Evolutionary conservation across 23 red algal species (phyloP).

Genomic region (Gracilaria domingensis): DNA sequence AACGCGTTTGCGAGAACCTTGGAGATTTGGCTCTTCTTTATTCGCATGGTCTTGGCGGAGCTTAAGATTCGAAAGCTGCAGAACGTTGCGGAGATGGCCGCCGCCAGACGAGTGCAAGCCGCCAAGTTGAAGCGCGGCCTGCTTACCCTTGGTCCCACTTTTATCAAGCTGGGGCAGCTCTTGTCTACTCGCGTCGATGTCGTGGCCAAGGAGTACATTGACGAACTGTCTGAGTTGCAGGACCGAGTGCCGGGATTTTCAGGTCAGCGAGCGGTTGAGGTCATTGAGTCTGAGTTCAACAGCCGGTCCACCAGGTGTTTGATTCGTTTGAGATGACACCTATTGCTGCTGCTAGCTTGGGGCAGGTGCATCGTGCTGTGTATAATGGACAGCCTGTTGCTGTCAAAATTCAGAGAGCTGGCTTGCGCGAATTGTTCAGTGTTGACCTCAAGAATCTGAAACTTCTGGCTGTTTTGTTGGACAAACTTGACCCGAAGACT

Average conservation of each 20-base stretch:
- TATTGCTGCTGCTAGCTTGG: slow-evolving; percentile 96
- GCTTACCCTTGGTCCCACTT: slow-evolving; percentile 88
- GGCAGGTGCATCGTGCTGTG: slow-evolving; percentile 95
- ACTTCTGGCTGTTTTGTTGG: slow-evolving; percentile 77
- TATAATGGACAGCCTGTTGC: slow-evolving; percentile 78
- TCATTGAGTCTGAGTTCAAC: slow-evolving; percentile 86
- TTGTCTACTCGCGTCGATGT: slow-evolving; percentile 92
- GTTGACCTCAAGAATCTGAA: slow-evolving; percentile 95
- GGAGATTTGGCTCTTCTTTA: slow-evolving; percentile 91
- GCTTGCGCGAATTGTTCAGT: slow-evolving; percentile 91
- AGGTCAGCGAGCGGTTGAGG: slow-evolving; percentile 61
- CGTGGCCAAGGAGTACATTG: slow-evolving; percentile 85
- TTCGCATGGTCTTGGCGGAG: slow-evolving; percentile 66
- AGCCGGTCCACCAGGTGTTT: slow-evolving; percentile 68
- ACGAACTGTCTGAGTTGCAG: slow-evolving; percentile 84
- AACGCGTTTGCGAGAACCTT: slow-evolving; percentile 23
- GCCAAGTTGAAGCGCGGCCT: slow-evolving; percentile 60
- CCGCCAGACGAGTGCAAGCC: slow-evolving; percentile 31
- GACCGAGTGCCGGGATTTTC: slow-evolving; percentile 92
- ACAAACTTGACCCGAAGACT: slow-evolving; percentile 79
- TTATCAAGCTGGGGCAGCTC: slow-evolving; percentile 98
- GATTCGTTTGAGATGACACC: slow-evolving; percentile 84
- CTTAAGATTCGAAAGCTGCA: slow-evolving; percentile 59
- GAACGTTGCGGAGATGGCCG: slow-evolving; percentile 27
- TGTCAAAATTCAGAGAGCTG: slow-evolving; percentile 95